Evolutionary conservation across 2,329 filamentous ascomycete genomes (phyloP).

Genomic region (Zalaria obscura): DNA sequence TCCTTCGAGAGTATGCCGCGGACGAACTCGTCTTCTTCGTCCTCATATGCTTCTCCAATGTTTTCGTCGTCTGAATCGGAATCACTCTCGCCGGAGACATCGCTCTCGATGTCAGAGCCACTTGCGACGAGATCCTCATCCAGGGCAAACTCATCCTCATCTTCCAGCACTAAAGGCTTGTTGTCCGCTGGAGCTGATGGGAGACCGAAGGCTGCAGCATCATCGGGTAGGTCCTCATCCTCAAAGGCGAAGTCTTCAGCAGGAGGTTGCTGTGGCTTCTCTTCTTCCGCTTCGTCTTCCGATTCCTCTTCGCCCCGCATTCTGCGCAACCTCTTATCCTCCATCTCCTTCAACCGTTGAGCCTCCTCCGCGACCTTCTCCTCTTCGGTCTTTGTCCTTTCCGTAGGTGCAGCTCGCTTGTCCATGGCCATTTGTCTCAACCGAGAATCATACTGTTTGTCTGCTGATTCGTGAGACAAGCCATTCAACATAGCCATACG

Average conservation of each 20-base stretch:
- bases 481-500: slow-evolving; percentile 46
- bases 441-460: slow-evolving; percentile 77
- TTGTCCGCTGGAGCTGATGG: slow-evolving; percentile 37
- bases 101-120: slow-evolving; percentile 41
- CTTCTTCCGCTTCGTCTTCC: slow-evolving; percentile 39
- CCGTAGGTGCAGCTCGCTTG: slow-evolving; percentile 68
- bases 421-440: slow-evolving; percentile 74
- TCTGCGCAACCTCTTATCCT: slow-evolving; percentile 65
- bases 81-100: slow-evolving; percentile 14
- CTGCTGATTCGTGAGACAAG: slow-evolving; percentile 51
- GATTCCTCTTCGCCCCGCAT: slow-evolving; percentile 78
- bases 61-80: slow-evolving; percentile 19
- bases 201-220: slow-evolving; percentile 49
- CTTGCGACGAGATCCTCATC: slow-evolving; percentile 81
- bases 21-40: slow-evolving; percentile 34
- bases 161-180: slow-evolving; percentile 55
- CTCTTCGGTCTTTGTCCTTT: slow-evolving; percentile 83
- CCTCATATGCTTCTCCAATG: slow-evolving; percentile 24
- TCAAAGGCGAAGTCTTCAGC: slow-evolving; percentile 22
- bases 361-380: slow-evolving; percentile 70
- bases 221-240: slow-evolving; percentile 30
- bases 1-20: slow-evolving; percentile 24
- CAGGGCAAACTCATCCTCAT: slow-evolving; percentile 87
- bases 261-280: slow-evolving; percentile 48
- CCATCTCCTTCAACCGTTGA: slow-evolving; percentile 61